Base-by-base conservation (phyloP, 257 asterid species). In the Penstemon davidsonii region DNA sequence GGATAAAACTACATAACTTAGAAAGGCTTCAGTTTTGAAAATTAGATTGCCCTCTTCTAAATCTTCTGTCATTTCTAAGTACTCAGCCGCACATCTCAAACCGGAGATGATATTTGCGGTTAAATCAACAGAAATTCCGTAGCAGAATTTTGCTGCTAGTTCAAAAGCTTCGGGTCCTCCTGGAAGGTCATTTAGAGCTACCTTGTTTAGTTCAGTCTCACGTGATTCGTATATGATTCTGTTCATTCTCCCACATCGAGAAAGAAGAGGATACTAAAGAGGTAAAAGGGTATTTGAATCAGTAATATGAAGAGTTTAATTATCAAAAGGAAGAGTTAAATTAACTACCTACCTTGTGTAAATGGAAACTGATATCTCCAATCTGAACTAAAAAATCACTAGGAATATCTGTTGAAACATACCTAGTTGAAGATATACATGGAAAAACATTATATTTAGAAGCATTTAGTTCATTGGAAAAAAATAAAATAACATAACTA, bases 101-200 rank as follows among this genome's bases (percentile, higher is more conserved):
- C 88, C 63, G 3, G 86, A 97, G 1, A 87, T 90, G 59, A 87
- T 93, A 79, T 78, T 73, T 10, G 97, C 75, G 0, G 86, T 88
- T 33, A 93, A 82, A 78, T 93, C 97, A 13, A 87, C 77, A 72
- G 83, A 90, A 5, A 88, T 85, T 11, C 89, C 94, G 47, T 90
- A 90, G 69, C 96, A 88, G 59, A 93, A 90, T 50, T 93, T 93
- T 0, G 96, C 94, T 5, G 88, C 84, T 3, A 93, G 80, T 79
- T 90, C 96, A 64, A 93, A 93, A 2, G 96, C 61, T 59, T 84
- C 90, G 2, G 96, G 90, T 19, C 97, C 97, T 4, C 99, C 97
- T 0, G 96, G 99, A n/a, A 90, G 54, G 45, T 88, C 87, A 59
- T 90, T 86, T 4, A 90, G 76, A 25, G 52, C 33, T 13, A 90